A percentile compares a stretch with the other conserved stretches of the same genome.
Conservation (phyloP, 2,329 filamentous ascomycete genomes). For the Geosmithia putterillii region DNA sequence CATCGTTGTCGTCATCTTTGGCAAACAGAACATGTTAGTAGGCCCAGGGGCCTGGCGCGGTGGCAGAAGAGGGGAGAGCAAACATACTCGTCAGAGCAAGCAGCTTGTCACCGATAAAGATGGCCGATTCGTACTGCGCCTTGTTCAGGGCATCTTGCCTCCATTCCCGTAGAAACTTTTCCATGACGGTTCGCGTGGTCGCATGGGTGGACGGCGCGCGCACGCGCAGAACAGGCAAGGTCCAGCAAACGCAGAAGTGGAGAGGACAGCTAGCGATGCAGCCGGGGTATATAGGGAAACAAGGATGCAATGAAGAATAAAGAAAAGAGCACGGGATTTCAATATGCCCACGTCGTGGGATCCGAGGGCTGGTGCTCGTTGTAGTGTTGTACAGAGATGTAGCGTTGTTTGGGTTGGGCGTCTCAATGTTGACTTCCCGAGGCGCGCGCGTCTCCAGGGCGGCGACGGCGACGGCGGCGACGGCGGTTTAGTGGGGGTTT, state of each 20-base stretch:
- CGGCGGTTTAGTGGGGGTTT: neutral
- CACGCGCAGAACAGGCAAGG: too few relatives aligned
- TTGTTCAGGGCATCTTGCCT: slow-evolving; percentile 90
- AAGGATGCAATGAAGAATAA: too few relatives aligned
- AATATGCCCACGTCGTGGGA: neutral
- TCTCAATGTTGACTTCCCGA: neutral
- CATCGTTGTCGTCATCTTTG: slow-evolving; percentile 81
- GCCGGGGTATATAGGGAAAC: neutral
- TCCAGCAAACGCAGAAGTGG: neutral
- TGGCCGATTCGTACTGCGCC: slow-evolving; percentile 90
- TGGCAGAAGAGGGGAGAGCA: neutral
- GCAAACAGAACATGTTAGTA: neutral
- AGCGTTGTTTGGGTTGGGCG: neutral
- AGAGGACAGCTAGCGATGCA: neutral
- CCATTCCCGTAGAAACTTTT: slow-evolving; percentile 88
- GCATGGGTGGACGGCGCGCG: too few relatives aligned
- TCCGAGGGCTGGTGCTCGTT: neutral
- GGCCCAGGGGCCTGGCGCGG: neutral
- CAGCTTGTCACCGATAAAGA: slow-evolving; percentile 95
- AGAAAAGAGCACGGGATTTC: neutral
- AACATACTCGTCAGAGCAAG: slow-evolving; percentile 77
- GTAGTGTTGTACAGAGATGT: neutral
- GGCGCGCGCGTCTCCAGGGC: too few relatives aligned
- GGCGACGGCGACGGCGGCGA: too few relatives aligned
- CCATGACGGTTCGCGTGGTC: slow-evolving; percentile 43